Percentiles rank a stretch among this genome's conserved stretches.
phyloP scores from a whole-genome alignment of 2,329 filamentous ascomycete genomes.

The Stylonectria norvegica region DNA sequence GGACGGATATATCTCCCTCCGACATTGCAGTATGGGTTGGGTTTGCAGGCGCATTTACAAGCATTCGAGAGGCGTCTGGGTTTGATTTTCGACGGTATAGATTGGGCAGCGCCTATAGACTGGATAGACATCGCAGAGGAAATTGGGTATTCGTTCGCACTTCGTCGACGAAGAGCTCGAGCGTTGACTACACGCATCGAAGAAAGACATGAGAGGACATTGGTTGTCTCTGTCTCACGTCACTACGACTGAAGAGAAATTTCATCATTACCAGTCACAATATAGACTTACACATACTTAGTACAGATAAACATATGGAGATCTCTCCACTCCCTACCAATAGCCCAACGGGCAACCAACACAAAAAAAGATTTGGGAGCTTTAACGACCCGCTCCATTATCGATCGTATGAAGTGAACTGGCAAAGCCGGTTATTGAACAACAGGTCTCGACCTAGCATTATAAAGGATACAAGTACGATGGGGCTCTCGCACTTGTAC shows the following conservation, averaged over 20 bases:
- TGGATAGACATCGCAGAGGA: constrained; percentile 1
- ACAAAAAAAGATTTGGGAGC: neutral
- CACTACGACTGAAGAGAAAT: neutral
- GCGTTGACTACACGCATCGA: neutral
- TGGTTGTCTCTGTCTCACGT: too few relatives aligned
- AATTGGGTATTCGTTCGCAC: neutral
- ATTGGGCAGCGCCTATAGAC: constrained; percentile 2
- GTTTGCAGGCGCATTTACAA: neutral
- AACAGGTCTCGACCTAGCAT: too few relatives aligned
- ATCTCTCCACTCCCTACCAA: neutral
- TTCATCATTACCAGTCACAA: neutral
- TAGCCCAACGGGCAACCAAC: neutral
- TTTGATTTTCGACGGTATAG: neutral
- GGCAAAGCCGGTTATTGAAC: too few relatives aligned
- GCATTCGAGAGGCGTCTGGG: constrained; percentile 9
- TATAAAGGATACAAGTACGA: too few relatives aligned
- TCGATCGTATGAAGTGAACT: too few relatives aligned
- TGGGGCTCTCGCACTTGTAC: too few relatives aligned
- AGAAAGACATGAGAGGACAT: neutral
- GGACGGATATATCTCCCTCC: neutral
- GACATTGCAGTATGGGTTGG: constrained; percentile 1
- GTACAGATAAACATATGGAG: neutral
- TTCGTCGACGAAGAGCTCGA: neutral
- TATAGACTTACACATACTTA: too few relatives aligned
- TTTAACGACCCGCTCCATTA: too few relatives aligned